These are phyloP conservation scores for Pyracantha coccinea DNA, from an alignment of 331 rosid genomes.

Conservation along the genomic window DNA sequence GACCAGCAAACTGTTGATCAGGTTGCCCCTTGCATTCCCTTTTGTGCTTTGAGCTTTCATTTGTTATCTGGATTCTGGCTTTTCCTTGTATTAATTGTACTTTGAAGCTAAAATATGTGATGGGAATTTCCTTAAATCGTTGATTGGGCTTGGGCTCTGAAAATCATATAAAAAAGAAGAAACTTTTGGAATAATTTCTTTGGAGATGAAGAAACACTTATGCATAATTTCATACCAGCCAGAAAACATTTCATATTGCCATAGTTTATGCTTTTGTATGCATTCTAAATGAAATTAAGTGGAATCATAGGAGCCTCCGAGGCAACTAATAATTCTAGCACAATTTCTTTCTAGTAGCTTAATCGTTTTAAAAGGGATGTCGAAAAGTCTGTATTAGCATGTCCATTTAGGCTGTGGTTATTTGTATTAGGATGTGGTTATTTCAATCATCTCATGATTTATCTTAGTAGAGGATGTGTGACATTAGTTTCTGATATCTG, in stretches of 20 bases:
- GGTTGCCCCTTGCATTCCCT: constrained; percentile 25
- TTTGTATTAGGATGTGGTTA: neutral
- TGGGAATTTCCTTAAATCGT: neutral
- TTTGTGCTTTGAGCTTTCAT: neutral
- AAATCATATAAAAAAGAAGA: neutral
- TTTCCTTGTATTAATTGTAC: neutral
- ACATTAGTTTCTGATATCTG: constrained; percentile 3
- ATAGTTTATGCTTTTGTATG: too few relatives aligned
- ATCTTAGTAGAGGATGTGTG: neutral
- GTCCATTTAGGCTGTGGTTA: neutral
- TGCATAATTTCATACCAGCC: neutral
- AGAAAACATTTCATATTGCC: neutral
- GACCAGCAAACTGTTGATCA: constrained; percentile 67
- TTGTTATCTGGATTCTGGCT: neutral
- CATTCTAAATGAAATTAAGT: too few relatives aligned
- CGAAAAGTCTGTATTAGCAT: neutral
- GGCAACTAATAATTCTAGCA: too few relatives aligned
- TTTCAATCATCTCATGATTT: neutral
- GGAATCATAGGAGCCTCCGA: too few relatives aligned
- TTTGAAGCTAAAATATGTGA: neutral
- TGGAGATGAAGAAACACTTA: neutral
- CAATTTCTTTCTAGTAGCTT: too few relatives aligned
- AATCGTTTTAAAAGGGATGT: too few relatives aligned
- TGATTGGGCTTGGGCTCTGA: neutral
- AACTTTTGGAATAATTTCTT: neutral